Evolutionary conservation across 495 filamentous ascomycete genomes (phyloP).

Genomic region (Pyrenula aspistea): DNA sequence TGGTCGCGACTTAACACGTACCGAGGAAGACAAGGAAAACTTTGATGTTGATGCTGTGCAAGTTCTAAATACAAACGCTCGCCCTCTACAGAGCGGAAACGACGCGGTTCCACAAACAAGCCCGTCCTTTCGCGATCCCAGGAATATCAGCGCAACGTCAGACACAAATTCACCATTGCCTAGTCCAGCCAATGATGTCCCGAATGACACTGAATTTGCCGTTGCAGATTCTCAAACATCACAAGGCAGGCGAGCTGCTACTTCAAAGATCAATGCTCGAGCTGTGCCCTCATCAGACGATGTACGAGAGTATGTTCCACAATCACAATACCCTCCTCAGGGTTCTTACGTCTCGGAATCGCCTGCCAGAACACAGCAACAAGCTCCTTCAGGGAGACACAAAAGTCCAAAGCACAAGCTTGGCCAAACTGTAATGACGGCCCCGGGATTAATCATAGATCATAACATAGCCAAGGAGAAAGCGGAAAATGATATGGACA

Average conservation of each 20-base stretch:
- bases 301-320: constrained; percentile 11
- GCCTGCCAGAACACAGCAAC: not conserved
- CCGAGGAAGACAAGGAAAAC: constrained; percentile 42
- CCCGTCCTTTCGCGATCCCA: not conserved
- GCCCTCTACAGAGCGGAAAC: not conserved
- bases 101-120: not conserved
- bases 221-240: constrained; percentile 39
- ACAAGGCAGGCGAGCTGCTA: constrained; percentile 9
- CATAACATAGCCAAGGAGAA: no score
- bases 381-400: not conserved
- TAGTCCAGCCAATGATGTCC: not conserved
- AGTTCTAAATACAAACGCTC: constrained; percentile 15
- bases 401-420: not conserved
- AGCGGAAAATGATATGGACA: not conserved
- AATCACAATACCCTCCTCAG: constrained; percentile 17
- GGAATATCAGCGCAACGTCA: not conserved
- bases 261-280: constrained; percentile 5
- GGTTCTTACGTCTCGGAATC: not conserved
- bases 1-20: constrained; percentile 5
- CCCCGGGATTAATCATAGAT: no score
- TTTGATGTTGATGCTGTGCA: constrained; percentile 17
- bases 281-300: constrained; percentile 8
- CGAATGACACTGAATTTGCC: no score
- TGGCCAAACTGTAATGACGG: no score
- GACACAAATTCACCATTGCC: not conserved